phyloP scores from a whole-genome alignment of 768 basidiomycete species.

The Trametes punicea region DNA sequence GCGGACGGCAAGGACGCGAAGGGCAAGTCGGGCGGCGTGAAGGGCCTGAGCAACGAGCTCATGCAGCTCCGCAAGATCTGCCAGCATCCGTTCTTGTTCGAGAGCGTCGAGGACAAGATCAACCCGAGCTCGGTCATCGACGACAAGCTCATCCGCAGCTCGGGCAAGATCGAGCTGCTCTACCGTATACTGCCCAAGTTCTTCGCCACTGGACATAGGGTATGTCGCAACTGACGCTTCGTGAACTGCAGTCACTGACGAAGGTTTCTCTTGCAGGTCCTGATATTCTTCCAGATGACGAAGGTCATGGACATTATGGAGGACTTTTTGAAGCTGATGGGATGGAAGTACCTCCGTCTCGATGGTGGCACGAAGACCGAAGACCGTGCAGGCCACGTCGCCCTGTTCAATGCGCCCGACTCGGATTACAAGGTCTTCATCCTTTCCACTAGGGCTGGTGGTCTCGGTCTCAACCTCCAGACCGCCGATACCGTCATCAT shows the following conservation, averaged over 20 bases:
- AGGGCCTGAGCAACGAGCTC: conserved; percentile 89
- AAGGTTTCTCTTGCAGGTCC: conserved; percentile 54
- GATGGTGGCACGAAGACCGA: conserved; percentile 97
- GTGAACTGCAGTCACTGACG: neutral
- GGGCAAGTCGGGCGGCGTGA: conserved; percentile 63
- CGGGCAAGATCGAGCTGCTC: conserved; percentile 93
- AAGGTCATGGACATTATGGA: conserved; percentile 99
- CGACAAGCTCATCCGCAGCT: conserved; percentile 78
- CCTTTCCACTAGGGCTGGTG: conserved; percentile 89
- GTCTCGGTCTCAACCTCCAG: conserved; percentile 91
- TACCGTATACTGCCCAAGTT: conserved; percentile 93
- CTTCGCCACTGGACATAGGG: conserved; percentile 87
- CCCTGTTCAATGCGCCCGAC: conserved; percentile 83
- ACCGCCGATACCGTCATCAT: conserved; percentile 97
- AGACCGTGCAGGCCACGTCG: conserved; percentile 84
- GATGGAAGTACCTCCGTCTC: conserved; percentile 85
- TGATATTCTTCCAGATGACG: conserved; percentile 99
- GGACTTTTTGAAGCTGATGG: conserved; percentile 87
- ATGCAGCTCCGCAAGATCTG: conserved; percentile 99
- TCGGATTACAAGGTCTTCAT: conserved; percentile 92
- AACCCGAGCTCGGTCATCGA: conserved; percentile 80
- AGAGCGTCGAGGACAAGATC: conserved; percentile 92
- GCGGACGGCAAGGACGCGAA: conserved; percentile 75
- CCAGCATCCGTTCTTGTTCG: conserved; percentile 96
- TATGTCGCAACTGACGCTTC: conserved; percentile 30